These are phyloP conservation scores for Cytospora leucostoma DNA, from an alignment of 2,329 filamentous ascomycete species.

Conservation along the genomic window DNA sequence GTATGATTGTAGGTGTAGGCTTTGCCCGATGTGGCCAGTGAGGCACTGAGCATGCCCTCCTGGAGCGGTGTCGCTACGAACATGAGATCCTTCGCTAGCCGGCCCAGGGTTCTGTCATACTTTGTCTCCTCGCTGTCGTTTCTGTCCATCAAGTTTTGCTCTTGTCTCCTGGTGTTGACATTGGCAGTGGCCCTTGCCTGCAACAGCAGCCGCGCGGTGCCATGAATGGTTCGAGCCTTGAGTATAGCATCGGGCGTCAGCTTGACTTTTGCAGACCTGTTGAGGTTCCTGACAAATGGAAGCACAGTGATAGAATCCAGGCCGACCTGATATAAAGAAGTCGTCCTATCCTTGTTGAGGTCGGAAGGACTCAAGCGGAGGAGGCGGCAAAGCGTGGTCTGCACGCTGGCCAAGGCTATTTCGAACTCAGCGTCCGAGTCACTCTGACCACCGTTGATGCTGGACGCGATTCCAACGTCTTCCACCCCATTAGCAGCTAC, in stretches of 20 bases:
- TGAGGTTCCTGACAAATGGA: conserved; percentile 29
- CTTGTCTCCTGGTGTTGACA: conserved; percentile 4
- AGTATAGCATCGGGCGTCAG: conserved; percentile 31
- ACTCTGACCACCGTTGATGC: neutral
- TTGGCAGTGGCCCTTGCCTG: conserved; percentile 11
- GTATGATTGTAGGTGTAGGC: conserved; percentile 33
- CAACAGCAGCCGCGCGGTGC: conserved; percentile 28
- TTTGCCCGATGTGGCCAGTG: conserved; percentile 28
- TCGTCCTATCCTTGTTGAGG: conserved; percentile 21
- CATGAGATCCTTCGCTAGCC: conserved; percentile 29
- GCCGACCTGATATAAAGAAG: conserved; percentile 30
- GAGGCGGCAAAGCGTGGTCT: conserved; percentile 17
- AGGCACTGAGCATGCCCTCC: conserved; percentile 33
- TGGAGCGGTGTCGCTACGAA: conserved; percentile 34
- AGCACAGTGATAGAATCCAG: conserved; percentile 32
- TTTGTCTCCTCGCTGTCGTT: neutral
- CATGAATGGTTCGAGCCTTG: conserved; percentile 31
- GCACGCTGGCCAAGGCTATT: conserved; percentile 17
- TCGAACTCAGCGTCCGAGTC: conserved; percentile 11
- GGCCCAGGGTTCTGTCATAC: conserved; percentile 27
- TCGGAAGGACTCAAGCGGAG: conserved; percentile 23
- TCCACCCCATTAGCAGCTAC: neutral
- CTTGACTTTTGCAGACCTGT: conserved; percentile 23
- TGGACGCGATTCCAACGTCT: neutral
- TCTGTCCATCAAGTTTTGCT: neutral